These are phyloP conservation scores for Plectranthus barbatus DNA, from an alignment of 257 asterid genomes.

Conservation along the genomic window DNA sequence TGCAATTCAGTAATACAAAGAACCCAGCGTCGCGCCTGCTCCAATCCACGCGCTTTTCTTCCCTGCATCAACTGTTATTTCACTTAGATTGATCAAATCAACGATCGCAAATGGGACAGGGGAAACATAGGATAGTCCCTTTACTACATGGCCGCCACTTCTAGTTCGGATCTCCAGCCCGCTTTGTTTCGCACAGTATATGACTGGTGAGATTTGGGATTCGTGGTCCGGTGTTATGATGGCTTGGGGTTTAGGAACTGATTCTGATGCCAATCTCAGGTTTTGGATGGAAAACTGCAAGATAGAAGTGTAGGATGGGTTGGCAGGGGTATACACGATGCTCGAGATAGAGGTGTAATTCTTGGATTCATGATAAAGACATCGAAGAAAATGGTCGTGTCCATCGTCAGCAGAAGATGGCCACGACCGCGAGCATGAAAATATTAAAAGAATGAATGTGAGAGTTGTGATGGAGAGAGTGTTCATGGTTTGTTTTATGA, in stretches of 20 bases:
- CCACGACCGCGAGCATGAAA: too few species aligned
- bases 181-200: conserved; percentile 1
- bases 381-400: neutral
- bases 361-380: neutral
- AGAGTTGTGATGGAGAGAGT: too few species aligned
- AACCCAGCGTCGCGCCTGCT: conserved; percentile 8
- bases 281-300: neutral
- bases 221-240: neutral
- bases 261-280: neutral
- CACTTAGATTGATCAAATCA: too few species aligned
- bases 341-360: neutral
- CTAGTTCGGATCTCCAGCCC: conserved; percentile 9
- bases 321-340: neutral
- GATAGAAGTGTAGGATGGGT: neutral
- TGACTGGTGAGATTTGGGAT: conserved; percentile 6
- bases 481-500: too few species aligned
- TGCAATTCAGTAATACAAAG: neutral
- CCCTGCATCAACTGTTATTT: neutral
- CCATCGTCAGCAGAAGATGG: neutral
- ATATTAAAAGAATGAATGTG: too few species aligned
- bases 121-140: conserved; percentile 11
- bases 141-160: conserved; percentile 18
- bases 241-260: neutral
- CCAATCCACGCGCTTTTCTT: conserved; percentile 9
- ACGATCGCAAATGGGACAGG: conserved; percentile 11